phyloP scores from a whole-genome alignment of 2,329 filamentous ascomycete genomes.

The Karstenula rhodostoma region DNA sequence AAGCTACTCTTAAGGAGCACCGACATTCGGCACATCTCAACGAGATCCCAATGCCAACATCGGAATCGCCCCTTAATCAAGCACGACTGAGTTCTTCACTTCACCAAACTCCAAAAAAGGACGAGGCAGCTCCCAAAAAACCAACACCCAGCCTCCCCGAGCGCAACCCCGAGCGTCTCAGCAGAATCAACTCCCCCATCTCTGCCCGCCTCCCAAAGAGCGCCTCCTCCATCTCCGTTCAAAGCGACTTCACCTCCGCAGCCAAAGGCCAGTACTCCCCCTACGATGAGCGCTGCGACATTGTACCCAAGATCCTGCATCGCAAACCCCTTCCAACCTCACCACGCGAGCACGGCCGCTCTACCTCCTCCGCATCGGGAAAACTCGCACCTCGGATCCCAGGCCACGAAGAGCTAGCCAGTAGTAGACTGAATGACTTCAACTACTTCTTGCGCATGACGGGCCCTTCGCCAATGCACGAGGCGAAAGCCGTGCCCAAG shows the following conservation, averaged over 20 bases:
- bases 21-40: neutral
- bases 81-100: neutral
- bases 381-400: slow-evolving; percentile 45
- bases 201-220: slow-evolving; percentile 22
- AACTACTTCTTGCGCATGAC: slow-evolving; percentile 42
- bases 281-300: slow-evolving; percentile 26
- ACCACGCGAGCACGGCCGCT: slow-evolving; percentile 14
- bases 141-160: slow-evolving; percentile 30
- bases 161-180: slow-evolving; percentile 35
- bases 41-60: neutral
- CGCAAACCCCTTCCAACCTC: slow-evolving; percentile 16
- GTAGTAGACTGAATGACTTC: slow-evolving; percentile 39
- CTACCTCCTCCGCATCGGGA: slow-evolving; percentile 14
- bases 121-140: slow-evolving; percentile 9
- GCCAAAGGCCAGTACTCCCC: slow-evolving; percentile 35
- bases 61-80: neutral
- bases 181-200: slow-evolving; percentile 19
- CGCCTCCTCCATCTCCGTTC: slow-evolving; percentile 24
- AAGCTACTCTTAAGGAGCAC: neutral
- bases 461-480: slow-evolving; percentile 28
- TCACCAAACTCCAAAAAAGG: neutral
- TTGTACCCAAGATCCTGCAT: slow-evolving; percentile 21
- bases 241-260: slow-evolving; percentile 34
- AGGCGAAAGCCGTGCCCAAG: slow-evolving; percentile 14
- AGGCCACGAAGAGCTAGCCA: slow-evolving; percentile 39